Evolutionary conservation across 2,329 filamentous ascomycete genomes (phyloP), one percentile per base, ranked within the genome.

Genomic region (Aspergillus chevalieri): DNA sequence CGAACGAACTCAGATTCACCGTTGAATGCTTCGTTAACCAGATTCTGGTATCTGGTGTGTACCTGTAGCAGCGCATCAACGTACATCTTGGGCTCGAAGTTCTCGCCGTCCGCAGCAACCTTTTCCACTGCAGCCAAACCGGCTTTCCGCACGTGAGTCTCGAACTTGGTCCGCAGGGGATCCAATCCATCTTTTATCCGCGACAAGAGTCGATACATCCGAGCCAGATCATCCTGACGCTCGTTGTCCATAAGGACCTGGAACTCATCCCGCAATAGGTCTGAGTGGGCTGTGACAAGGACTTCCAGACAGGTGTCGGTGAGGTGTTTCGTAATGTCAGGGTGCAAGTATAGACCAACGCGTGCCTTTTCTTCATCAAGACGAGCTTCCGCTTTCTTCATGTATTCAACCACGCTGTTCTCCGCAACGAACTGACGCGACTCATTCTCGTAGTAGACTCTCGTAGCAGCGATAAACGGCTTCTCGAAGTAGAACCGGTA

Each of bases 341-440:
- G 82, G 63, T 97, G 89, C 43, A 98, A 78, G 65, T 95, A 98
- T 65, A 97, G 83, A 57, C 84, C 84, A 8, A 98, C 93, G 22
- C 93, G 88, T 65, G 92, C 89, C 73, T 95, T 93, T 70, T 98
- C 93, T 70, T 98, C 93, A 6, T 89, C 83, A 52, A 98, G 74
- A 28, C 93, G 85, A 39, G 83, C 74, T 72, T 97, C 92, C 0
- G 93, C 94, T 80, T 98, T 98, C 78, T 97, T 97, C 93, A 98
- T 97, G 73, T 97, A 98, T 66, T 98, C 93, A 30, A 98, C 91
- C 3, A 98, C 90, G 55, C 87, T 95, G 68, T 98, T 98, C 69
- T 97, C 92, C 9, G 90, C 88, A 30, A 98, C 83, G 65, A 98
- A 98, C 55, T 90, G 86, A 61, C 89, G 89, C 17, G 93, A 97